Evolutionary conservation across 108 stramenopile species (phyloP), one percentile per base, ranked within the genome.

Genomic region (Cyclotella sp.): DNA sequence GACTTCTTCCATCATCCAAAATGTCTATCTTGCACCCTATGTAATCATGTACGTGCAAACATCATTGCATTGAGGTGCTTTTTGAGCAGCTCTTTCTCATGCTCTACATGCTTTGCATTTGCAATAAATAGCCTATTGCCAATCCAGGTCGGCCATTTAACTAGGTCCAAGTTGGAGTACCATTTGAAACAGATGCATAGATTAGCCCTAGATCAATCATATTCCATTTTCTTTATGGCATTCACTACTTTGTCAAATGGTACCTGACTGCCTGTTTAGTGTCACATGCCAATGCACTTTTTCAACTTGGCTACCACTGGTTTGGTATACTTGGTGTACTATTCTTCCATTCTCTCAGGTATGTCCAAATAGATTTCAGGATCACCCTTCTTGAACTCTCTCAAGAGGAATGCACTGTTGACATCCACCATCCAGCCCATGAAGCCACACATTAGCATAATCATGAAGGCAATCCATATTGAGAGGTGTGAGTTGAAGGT

Each of bases 401-500:
- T 5, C 3, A 22, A 14, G 3, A 27, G 26, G 26, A 58, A 58
- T 14, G 57, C 5, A 14, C 24, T 14, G 5, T 58, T 58, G 2
- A 58, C 28, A 40, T 51, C 26, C 49, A 47, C 13, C 5, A 63
- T 13, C 21, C 27, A 27, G 1, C 24, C 57, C 5, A 58, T 8
- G 5, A 5, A 58, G 14, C 26, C 26, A 58, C 24, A 19, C 57
- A 58, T 26, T 26, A 58, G 26, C 21, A 65, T 51, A 26, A 29
- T 34, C 2, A 6, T 34, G 34, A 19, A 6, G 6, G 34, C 34
- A 6, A 34, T 34, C 4, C 34, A 2, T 5, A 71, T 72, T 0
- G 77, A 54, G 61, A 53, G 18, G 16, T 70, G 46, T 63, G 44
- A 46, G 70, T 63, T 0, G 71, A 55, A n/a, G 60, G 77, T 42